Percentiles rank a stretch among this genome's conserved stretches.
These are phyloP conservation scores for Neoarthrinium moseri DNA, from an alignment of 2,329 filamentous ascomycete species.

Conservation along the genomic window DNA sequence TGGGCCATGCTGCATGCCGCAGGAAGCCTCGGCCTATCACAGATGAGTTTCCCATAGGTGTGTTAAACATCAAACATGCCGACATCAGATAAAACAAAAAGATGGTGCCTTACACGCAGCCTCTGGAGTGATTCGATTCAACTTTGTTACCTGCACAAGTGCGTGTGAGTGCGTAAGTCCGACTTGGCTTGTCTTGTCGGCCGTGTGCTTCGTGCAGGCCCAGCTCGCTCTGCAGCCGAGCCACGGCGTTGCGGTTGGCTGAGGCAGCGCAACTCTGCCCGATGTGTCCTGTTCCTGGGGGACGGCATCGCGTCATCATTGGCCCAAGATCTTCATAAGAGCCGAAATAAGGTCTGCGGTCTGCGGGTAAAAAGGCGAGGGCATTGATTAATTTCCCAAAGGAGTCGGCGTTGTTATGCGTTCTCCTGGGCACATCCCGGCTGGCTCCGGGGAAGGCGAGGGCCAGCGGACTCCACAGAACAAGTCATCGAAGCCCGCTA, in stretches of 20 bases:
- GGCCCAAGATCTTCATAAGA: constrained; percentile 25
- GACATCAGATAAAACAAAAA: constrained; percentile 12
- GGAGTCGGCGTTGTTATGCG: constrained; percentile 41
- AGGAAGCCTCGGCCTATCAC: constrained; percentile 8
- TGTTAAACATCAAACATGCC: constrained; percentile 22
- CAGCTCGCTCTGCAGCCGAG: neutral
- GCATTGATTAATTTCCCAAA: constrained; percentile 45
- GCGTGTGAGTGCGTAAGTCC: neutral
- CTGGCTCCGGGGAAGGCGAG: neutral
- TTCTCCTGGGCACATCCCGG: constrained; percentile 24
- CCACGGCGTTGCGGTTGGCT: too few species aligned
- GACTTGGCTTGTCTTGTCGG: neutral
- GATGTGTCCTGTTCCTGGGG: constrained; percentile 12
- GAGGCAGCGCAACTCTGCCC: too few species aligned
- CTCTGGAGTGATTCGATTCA: neutral
- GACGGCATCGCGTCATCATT: constrained; percentile 28
- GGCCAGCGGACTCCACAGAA: constrained; percentile 34
- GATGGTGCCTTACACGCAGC: neutral
- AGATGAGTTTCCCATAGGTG: constrained; percentile 4
- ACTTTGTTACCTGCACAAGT: neutral
- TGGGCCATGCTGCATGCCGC: constrained; percentile 1
- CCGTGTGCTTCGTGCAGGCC: neutral
- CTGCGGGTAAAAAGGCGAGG: constrained; percentile 29
- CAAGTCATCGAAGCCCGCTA: constrained; percentile 37
- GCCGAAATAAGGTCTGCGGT: constrained; percentile 27